Percentiles rank a stretch among this genome's conserved stretches.
Conservation (phyloP, 257 asterid genomes). For the Linaria vulgaris region DNA sequence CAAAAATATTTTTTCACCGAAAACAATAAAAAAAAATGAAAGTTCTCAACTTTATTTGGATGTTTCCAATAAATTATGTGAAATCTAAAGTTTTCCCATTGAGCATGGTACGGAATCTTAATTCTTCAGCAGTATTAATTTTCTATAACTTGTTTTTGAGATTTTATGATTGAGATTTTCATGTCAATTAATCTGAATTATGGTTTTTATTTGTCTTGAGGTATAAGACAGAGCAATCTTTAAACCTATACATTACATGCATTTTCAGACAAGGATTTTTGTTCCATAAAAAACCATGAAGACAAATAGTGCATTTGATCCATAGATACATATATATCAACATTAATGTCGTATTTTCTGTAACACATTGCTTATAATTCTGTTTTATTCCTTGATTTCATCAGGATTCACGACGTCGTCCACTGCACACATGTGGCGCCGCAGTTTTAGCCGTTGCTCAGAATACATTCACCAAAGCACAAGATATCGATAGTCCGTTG, state of each 20-base stretch:
- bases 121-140: no score
- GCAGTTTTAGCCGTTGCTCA: constrained; percentile 40
- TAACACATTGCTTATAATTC: no score
- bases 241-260: not conserved
- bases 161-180: not conserved
- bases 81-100: constrained; percentile 21
- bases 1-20: not conserved
- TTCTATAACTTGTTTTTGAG: no score
- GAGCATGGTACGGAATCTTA: constrained; percentile 35
- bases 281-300: no score
- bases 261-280: not conserved
- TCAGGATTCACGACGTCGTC: constrained; percentile 52
- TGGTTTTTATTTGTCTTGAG: no score
- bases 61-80: constrained; percentile 26
- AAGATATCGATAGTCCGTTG: constrained; percentile 38
- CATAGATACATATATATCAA: no score
- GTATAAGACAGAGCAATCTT: no score
- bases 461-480: constrained; percentile 36
- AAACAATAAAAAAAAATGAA: constrained; percentile 20
- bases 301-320: no score
- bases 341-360: no score
- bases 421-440: constrained; percentile 54
- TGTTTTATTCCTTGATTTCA: not conserved
- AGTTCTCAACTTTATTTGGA: constrained; percentile 26
- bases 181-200: not conserved